Evolutionary conservation across 2,329 filamentous ascomycete species (phyloP).

Genomic region (Pyrenochaeta sp.): DNA sequence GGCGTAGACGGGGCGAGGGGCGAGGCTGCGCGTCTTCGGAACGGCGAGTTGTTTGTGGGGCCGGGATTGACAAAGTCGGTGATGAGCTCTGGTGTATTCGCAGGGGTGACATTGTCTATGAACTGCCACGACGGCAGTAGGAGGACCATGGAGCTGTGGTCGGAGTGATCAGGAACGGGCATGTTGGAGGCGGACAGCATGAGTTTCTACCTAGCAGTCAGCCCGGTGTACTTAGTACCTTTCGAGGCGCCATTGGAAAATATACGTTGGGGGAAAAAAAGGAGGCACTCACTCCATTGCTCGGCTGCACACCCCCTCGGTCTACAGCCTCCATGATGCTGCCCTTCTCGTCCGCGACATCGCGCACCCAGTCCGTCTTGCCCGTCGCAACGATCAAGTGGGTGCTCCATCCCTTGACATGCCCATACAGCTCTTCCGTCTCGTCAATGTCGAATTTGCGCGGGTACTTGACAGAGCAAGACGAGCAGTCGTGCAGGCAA

Average conservation of each 20-base stretch:
- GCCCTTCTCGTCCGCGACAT: conserved; percentile 81
- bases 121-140: conserved; percentile 86
- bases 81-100: conserved; percentile 76
- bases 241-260: too few species aligned
- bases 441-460: conserved; percentile 77
- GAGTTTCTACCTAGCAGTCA: conserved; percentile 65
- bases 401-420: conserved; percentile 86
- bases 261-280: neutral
- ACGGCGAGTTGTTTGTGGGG: conserved; percentile 76
- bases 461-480: conserved; percentile 81
- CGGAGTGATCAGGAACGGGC: conserved; percentile 73
- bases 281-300: conserved; percentile 69
- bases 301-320: conserved; percentile 64
- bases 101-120: conserved; percentile 83
- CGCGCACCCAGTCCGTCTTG: conserved; percentile 91
- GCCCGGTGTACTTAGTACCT: neutral
- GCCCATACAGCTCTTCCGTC: conserved; percentile 81
- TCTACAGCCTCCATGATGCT: conserved; percentile 65
- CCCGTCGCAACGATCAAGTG: conserved; percentile 94
- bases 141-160: conserved; percentile 75
- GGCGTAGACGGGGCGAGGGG: conserved; percentile 11
- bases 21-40: conserved; percentile 45
- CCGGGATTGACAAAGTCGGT: conserved; percentile 72
- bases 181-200: conserved; percentile 96
- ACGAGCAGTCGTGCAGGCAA: conserved; percentile 85